Conservation (phyloP, 2,329 filamentous ascomycete species). For the Aquanectria penicillioides region DNA sequence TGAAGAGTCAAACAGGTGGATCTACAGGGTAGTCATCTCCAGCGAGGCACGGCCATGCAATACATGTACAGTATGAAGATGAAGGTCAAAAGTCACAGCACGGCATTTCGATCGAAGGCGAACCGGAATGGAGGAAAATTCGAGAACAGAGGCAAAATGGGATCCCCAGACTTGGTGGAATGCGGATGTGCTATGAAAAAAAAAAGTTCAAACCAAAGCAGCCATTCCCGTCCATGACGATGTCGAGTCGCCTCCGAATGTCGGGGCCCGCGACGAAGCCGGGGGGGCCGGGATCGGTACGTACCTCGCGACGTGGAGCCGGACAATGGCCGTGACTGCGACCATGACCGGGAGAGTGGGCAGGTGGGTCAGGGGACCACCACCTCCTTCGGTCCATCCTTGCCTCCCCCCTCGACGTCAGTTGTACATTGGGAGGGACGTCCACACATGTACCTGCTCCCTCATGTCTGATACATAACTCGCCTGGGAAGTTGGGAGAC, state of each 20-base stretch:
- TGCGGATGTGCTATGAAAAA: not conserved
- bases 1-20: too few relatives aligned
- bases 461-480: too few relatives aligned
- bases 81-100: too few relatives aligned
- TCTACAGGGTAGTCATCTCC: too few relatives aligned
- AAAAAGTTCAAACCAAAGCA: not conserved
- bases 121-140: too few relatives aligned
- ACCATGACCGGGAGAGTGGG: conserved; percentile 10
- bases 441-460: too few relatives aligned
- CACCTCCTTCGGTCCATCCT: conserved; percentile 12
- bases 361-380: conserved; percentile 6
- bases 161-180: too few relatives aligned
- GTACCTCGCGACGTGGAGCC: conserved; percentile 16
- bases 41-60: too few relatives aligned
- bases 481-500: not conserved
- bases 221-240: conserved; percentile 8
- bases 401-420: conserved; percentile 6
- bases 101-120: too few relatives aligned
- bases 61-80: too few relatives aligned
- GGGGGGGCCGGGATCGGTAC: not conserved
- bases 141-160: too few relatives aligned
- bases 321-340: not conserved
- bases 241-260: conserved; percentile 3
- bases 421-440: too few relatives aligned
- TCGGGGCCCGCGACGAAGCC: conserved; percentile 11